phyloP scores from a whole-genome alignment of 805 yeast genomes.

The Torulaspora gathmanii region DNA sequence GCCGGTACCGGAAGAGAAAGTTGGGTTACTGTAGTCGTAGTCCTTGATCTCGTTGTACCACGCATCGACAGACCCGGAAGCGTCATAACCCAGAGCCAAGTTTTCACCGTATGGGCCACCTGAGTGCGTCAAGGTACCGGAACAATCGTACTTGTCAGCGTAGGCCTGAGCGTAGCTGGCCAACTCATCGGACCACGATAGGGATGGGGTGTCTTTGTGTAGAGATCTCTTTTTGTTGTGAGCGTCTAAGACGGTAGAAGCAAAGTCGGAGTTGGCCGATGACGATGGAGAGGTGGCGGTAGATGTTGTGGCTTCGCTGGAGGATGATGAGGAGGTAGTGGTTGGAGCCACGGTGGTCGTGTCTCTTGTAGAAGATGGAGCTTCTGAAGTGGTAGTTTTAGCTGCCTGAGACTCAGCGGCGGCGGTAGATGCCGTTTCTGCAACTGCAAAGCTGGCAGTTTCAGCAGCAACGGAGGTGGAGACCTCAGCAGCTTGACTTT shows the following conservation, averaged over 20 bases:
- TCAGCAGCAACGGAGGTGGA: constrained; percentile 32
- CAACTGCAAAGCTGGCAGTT: constrained; percentile 4
- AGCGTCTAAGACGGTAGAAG: constrained; percentile 44
- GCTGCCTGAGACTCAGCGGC: constrained; percentile 6
- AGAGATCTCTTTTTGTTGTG: constrained; percentile 60
- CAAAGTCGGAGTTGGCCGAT: constrained; percentile 27
- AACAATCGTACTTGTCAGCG: constrained; percentile 54
- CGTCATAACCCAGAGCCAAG: constrained; percentile 65
- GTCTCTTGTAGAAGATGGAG: constrained; percentile 5
- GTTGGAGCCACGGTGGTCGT: constrained; percentile 7
- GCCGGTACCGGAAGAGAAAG: constrained; percentile 50
- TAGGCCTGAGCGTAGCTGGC: constrained; percentile 53
- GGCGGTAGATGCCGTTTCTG: constrained; percentile 5
- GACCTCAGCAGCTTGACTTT: no score
- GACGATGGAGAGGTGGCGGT: constrained; percentile 24
- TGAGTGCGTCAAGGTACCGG: constrained; percentile 57
- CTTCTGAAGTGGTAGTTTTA: constrained; percentile 8
- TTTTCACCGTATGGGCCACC: constrained; percentile 77
- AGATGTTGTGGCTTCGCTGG: constrained; percentile 6
- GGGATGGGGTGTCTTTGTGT: constrained; percentile 39
- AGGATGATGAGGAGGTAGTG: constrained; percentile 3
- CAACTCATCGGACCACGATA: constrained; percentile 54
- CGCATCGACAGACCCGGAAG: constrained; percentile 55
- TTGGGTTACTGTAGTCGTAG: constrained; percentile 51
- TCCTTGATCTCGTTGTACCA: constrained; percentile 67